A percentile compares a stretch with the other conserved stretches of the same genome.
These are phyloP conservation scores for Syzygium aqueum DNA, from an alignment of 345 rosid genomes.

Conservation along the genomic window DNA sequence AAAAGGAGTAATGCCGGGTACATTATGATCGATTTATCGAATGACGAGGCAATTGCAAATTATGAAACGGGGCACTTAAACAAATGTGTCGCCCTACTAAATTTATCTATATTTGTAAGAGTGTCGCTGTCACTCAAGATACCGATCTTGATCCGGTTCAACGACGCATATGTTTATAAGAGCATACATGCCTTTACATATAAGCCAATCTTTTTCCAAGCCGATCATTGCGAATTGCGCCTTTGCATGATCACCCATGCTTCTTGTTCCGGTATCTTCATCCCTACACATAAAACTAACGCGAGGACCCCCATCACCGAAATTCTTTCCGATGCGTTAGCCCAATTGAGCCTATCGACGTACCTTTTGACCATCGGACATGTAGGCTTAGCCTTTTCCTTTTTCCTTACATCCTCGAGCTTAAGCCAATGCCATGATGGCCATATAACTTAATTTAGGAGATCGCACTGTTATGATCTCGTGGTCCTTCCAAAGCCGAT, in stretches of 20 bases:
- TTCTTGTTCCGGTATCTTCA: neutral
- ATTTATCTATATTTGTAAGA: too few relatives aligned
- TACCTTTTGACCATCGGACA: constrained; percentile 1
- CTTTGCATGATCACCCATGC: neutral
- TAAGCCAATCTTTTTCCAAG: neutral
- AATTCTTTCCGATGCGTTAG: neutral
- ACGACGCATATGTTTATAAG: neutral
- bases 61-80: neutral
- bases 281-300: neutral
- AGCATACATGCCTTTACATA: too few relatives aligned
- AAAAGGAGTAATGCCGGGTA: neutral
- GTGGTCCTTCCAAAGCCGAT: constrained; percentile 31
- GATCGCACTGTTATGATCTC: constrained; percentile 48
- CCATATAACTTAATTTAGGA: constrained; percentile 29
- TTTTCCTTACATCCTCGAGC: neutral
- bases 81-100: too few relatives aligned
- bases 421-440: neutral
- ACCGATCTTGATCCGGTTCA: neutral
- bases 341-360: neutral
- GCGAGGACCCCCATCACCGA: neutral
- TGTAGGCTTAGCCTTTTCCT: neutral
- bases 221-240: neutral
- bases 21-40: neutral
- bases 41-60: neutral
- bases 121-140: neutral